Evolutionary conservation across 768 basidiomycete genomes (phyloP).

Genomic region (Hericium coralloides): DNA sequence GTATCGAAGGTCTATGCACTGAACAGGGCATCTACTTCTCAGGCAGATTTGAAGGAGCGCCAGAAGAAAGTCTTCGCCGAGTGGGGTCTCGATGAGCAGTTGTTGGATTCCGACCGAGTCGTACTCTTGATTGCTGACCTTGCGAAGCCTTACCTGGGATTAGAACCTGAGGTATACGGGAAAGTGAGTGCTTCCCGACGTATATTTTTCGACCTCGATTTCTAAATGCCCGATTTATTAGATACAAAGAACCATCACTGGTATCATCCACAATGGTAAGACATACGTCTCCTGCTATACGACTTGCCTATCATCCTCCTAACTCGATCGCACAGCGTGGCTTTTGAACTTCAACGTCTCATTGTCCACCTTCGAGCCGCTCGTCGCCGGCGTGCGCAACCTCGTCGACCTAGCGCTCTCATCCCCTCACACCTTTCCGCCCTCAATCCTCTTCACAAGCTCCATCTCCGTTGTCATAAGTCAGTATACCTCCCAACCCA

Average conservation of each 20-base stretch:
- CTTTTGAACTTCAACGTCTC: neutral
- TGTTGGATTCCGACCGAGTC: conserved; percentile 5
- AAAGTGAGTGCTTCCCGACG: conserved; percentile 4
- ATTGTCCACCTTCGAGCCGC: neutral
- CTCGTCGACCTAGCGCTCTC: neutral
- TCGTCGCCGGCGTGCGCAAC: conserved; percentile 1
- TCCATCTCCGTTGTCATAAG: conserved; percentile 1
- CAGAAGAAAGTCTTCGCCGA: conserved; percentile 11
- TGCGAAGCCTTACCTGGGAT: conserved; percentile 5
- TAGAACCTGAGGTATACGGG: conserved; percentile 3
- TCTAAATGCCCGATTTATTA: neutral
- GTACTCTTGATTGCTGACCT: conserved; percentile 9
- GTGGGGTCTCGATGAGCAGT: conserved; percentile 7
- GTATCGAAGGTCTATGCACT: conserved; percentile 19
- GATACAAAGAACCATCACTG: neutral
- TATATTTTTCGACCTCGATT: neutral
- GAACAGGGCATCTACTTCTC: conserved; percentile 5
- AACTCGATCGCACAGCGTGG: neutral
- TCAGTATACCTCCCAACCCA: neutral
- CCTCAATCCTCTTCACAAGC: neutral
- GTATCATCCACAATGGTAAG: conserved; percentile 1
- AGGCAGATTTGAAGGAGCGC: neutral
- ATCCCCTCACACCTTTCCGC: neutral
- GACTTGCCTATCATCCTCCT: no score
- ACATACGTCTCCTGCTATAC: neutral